Evolutionary conservation across 1,139 yeast genomes (phyloP), one percentile per base, ranked within the genome.

Genomic region (Kazachstania sp.): DNA sequence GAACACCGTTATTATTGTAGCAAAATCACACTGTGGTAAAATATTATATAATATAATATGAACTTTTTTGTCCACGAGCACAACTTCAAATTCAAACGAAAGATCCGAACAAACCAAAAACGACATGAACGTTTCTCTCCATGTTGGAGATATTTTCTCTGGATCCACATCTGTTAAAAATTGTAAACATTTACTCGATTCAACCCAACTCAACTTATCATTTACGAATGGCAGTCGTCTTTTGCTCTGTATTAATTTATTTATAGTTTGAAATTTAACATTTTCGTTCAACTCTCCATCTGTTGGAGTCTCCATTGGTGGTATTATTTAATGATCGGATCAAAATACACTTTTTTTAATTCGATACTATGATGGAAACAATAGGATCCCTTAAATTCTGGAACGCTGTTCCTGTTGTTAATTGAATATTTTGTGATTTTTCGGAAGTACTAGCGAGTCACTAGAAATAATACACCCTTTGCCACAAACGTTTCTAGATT

Each of bases 91-190:
- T 4, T 53, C 45, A 11, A 50, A 45, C 6, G 45, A 42, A 8
- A 41, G 44, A 28, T 53, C 50, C 41, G 54, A 54, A 31, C 43
- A 43, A 12, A 45, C 31, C 5, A 54, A 43, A 36, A 56, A 56
- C 6, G 45, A 45, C 29, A 40, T 32, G n/a, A 40, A 32, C 3
- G 36, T 8, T 3, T 40, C 43, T 29, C 29, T 31, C 36, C 45
- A 49, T 40, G 41, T 13, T 31, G 32, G 39, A 28, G 35, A 32
- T 38, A 16, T 31, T 30, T 37, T 37, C n/a, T 36, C 32, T 13
- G 20, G 18, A 19, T 45, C 43, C 3, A 41, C 29, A n/a, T 36
- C 45, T 7, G 36, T 13, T 11, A 40, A 20, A 15, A 20, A 8
- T 15, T 37, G 12, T 7, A 15, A 34, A 26, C 49, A 45, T 13